Base-by-base conservation (phyloP, 495 filamentous ascomycete genomes). In the Friedmanniomyces endolithicus region DNA sequence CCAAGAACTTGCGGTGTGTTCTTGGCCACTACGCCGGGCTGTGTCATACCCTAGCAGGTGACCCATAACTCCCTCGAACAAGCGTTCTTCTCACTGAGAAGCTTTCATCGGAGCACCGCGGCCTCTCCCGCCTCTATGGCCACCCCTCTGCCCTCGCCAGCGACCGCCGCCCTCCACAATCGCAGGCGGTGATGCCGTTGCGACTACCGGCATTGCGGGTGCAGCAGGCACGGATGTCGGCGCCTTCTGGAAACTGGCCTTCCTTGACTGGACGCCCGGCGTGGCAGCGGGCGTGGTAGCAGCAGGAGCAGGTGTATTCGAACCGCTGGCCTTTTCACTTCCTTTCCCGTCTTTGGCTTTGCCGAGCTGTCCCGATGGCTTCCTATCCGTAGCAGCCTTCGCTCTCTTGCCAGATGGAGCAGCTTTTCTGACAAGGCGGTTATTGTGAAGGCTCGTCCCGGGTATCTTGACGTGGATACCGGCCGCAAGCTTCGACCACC, bases 401-500 rank as follows among this genome's bases (percentile, higher is more conserved):
- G 11, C 14, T 3, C 19, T 50, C 17, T 44, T 31, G 12, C 40
- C n/a, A 4, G 37, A 17, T 2, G 17, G 20, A 12, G n/a, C n/a
- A 7, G 19, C 50, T 20, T 1, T 7, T 39, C 24, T 44, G 16
- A 49, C 45, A 34, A 55, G 45, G 19, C 24, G 34, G 25, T 55
- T 49, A 20, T 31, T 22, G 17, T 52, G 44, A 3, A 52, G 50
- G 20, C 44, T 56, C 19, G 47, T 56, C 47, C 54, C 54, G 2
- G 24, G 34, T 2, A 56, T n/a, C 54, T 56, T 56, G 54, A 56
- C 34, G 25, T 39, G 34, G 34, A 50, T 41, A 16, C 54, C 54
- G 7, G 43, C 14, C 35, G 31, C 14, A 48, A 20, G 17, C 24
- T 23, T 31, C 11, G 19, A 34, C 12, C 49, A 55, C 16, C 6